Base-by-base conservation (phyloP, 129 eudicot species). In the Tagetes patula region DNA sequence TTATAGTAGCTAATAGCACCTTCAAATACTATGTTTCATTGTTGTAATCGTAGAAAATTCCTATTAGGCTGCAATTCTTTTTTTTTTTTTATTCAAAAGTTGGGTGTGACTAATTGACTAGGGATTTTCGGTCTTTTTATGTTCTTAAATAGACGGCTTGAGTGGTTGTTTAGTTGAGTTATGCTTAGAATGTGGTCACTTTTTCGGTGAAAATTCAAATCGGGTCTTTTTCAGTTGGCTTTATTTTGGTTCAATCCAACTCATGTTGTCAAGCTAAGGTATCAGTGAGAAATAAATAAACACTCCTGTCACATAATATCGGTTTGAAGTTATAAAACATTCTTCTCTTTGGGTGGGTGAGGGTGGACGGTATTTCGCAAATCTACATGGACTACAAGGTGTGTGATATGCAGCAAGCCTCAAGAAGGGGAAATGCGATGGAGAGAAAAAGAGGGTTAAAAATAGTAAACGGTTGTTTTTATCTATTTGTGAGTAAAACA, bases 371-470 rank as follows among this genome's bases (percentile, higher is more conserved):
- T 63, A 63, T 38, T 37, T 39, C 39, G 48, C 47, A 38, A 63
- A 20, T 13, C 69, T 13, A 12, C 69, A 38, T 63, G 69, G n/a
- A 13, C n/a, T 63, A n/a, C 47, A 63, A 38, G 68, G 68, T 2
- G 68, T 38, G 68, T 13, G 68, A 63, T 63, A 39, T 63, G 48
- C 32, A 63, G 69, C 4, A 63, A 63, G 48, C 31, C 47, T 40
- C 48, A 39, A 39, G 48, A 39, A 40, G 48, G 46, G 39, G 69
- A 38, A 37, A 6, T 39, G n/a, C 13, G 48, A n/a, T 38, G 11
- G 47, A 38, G 7, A 63, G 69, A 37, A 63, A 40, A 38, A 37
- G 43, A 36, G 67, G 45, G 67, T 36, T 62, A 36, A 37, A 59
- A 36, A 62, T 46, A 12, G 67, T 62, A 62, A 62, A 11, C 4